Base-by-base conservation (phyloP, 2,329 filamentous ascomycete species). In the Penicillium nordicum region DNA sequence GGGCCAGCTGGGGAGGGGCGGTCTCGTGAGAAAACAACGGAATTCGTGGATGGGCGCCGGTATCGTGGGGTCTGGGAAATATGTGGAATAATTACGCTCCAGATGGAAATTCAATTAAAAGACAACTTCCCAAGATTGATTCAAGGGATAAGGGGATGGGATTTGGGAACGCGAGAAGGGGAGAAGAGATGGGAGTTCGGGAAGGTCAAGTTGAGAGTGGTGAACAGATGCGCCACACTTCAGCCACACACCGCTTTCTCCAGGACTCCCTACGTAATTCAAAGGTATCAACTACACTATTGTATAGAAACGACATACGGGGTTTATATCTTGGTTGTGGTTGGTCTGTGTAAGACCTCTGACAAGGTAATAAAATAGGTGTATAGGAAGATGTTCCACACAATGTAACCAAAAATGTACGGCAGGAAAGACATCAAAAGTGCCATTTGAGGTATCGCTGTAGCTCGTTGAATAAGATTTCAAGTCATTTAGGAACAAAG, bases 11-110 rank as follows among this genome's bases (percentile, higher is more conserved):
- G 57, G 57, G 62, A 64, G 67, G 62, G 65, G 62, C 59, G 69
- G 69, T 72, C 70, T 72, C 69, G 70, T 73, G 69, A 70, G 70
- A 66, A 61, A 61, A 53, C 55, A 59, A 60, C 57, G 62, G 56
- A 55, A 45, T 48, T 59, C 62, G 57, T 55, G 56, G 50, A 46
- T 25, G 42, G 46, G 29, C 48, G 47, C 47, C 50, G 23, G 50
- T 49, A 52, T 50, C 48, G 38, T 55, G 53, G 47, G 38, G 50
- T 56, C 50, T 50, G 57, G 49, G 44, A 58, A 53, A 32, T 47
- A 55, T 49, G 44, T 57, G 48, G 54, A 40, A 56, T 50, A 42
- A 47, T 40, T 51, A 42, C 53, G 29, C 57, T 59, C 57, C 51
- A 54, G 51, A 49, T 57, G 43, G 36, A 47, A 60, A 57, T 59